A percentile compares a stretch with the other conserved stretches of the same genome.
phyloP scores from a whole-genome alignment of 768 basidiomycete genomes.

The Nevesoporus exiguus region DNA sequence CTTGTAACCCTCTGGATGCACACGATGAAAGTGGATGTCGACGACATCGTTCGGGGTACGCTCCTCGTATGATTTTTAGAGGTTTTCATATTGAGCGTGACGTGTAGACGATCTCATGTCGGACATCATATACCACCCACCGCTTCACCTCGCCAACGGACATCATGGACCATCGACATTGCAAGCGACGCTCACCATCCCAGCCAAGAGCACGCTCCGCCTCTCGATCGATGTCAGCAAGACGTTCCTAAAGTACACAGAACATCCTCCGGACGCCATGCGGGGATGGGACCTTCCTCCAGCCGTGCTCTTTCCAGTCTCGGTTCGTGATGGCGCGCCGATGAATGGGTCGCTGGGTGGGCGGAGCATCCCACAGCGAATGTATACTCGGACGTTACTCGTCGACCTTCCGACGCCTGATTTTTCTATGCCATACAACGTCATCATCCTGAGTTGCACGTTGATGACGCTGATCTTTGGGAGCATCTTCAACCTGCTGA shows the following conservation, averaged over 20 bases:
- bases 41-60: conserved; percentile 48
- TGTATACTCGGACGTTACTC: conserved; percentile 81
- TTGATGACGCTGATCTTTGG: conserved; percentile 92
- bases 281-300: conserved; percentile 92
- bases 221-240: conserved; percentile 76
- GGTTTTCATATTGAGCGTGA: background rate
- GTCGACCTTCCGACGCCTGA: conserved; percentile 97
- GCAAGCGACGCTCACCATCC: conserved; percentile 67
- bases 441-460: conserved; percentile 94
- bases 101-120: conserved; percentile 58
- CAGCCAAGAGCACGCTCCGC: conserved; percentile 58
- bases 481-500: conserved; percentile 83
- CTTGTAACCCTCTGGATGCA: conserved; percentile 85
- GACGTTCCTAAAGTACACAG: conserved; percentile 87
- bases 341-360: conserved; percentile 1
- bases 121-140: conserved; percentile 56
- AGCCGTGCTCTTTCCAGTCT: conserved; percentile 60
- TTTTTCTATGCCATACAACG: conserved; percentile 99
- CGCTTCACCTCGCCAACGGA: conserved; percentile 21
- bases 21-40: conserved; percentile 55
- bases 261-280: conserved; percentile 94
- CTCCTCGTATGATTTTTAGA: background rate
- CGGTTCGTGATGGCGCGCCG: background rate
- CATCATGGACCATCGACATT: conserved; percentile 56
- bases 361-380: conserved; percentile 31